Evolutionary conservation across 2,329 filamentous ascomycete genomes (phyloP).

Genomic region (Penicillium sumatraense): DNA sequence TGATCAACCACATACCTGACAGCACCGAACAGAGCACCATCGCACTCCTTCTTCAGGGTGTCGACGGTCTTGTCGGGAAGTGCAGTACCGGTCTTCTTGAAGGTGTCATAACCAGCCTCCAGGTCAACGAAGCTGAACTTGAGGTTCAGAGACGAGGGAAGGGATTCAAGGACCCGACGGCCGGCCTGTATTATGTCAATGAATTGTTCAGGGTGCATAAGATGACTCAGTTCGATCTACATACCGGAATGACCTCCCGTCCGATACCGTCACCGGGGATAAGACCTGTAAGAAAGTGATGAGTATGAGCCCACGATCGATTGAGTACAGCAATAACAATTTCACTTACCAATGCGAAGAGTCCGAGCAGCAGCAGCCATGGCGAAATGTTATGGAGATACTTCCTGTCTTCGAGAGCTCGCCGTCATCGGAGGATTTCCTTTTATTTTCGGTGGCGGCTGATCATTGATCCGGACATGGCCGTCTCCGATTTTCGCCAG

Average conservation of each 20-base stretch:
- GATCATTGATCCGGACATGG: conserved; percentile 25
- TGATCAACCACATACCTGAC: conserved; percentile 62
- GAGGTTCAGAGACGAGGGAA: conserved; percentile 86
- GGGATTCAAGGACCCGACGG: conserved; percentile 86
- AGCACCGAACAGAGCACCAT: conserved; percentile 94
- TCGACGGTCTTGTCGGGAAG: conserved; percentile 91
- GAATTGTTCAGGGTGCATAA: conserved; percentile 16
- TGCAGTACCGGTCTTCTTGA: conserved; percentile 85
- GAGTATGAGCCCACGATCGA: conserved; percentile 8
- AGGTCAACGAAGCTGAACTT: conserved; percentile 95
- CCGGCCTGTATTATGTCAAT: conserved; percentile 60
- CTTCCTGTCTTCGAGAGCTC: conserved; percentile 22
- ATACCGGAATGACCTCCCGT: conserved; percentile 90
- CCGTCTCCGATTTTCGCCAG: conserved; percentile 18
- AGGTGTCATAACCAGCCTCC: conserved; percentile 89
- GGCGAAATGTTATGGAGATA: conserved; percentile 25
- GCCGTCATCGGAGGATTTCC: conserved; percentile 38
- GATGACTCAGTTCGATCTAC: conserved; percentile 18
- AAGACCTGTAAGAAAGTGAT: conserved; percentile 65
- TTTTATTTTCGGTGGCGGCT: conserved; percentile 28
- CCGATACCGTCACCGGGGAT: conserved; percentile 99
- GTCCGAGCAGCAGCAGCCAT: conserved; percentile 64
- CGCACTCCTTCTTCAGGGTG: conserved; percentile 85
- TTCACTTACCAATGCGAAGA: conserved; percentile 68
- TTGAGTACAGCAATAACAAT: conserved; percentile 8